Evolutionary conservation across 2,329 filamentous ascomycete species (phyloP).

Genomic region (Paecilomyces sp.): DNA sequence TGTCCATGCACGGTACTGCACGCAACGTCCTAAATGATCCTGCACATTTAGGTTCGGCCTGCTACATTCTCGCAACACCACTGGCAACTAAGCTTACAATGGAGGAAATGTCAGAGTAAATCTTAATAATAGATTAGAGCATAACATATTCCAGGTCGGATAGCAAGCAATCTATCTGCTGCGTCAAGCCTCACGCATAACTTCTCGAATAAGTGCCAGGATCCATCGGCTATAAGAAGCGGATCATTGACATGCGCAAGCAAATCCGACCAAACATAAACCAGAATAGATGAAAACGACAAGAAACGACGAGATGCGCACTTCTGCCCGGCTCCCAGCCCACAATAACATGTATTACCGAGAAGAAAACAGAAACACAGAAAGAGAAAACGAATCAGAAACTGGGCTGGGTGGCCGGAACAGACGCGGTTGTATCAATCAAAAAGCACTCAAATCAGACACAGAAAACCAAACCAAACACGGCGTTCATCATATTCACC

Average conservation of each 20-base stretch:
- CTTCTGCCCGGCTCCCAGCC: slow-evolving; percentile 36
- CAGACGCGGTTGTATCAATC: slow-evolving; percentile 44
- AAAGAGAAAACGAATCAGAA: slow-evolving; percentile 9
- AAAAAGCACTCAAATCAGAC: slow-evolving; percentile 18
- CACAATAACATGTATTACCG: slow-evolving; percentile 8
- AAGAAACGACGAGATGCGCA: slow-evolving; percentile 33
- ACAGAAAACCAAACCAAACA: slow-evolving; percentile 4
- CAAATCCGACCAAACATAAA: slow-evolving; percentile 3
- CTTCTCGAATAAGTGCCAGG: neutral
- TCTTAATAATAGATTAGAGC: neutral
- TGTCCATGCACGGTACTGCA: too few relatives aligned
- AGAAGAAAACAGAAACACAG: slow-evolving; percentile 11
- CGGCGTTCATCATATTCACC: slow-evolving; percentile 1
- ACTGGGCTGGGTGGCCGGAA: slow-evolving; percentile 23
- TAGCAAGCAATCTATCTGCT: neutral
- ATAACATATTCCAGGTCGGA: neutral
- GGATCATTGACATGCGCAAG: slow-evolving; percentile 4
- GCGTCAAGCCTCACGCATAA: neutral
- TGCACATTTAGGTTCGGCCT: too few relatives aligned
- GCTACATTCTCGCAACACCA: too few relatives aligned
- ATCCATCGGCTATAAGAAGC: neutral
- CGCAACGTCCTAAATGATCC: too few relatives aligned
- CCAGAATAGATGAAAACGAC: slow-evolving; percentile 10
- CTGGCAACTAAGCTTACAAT: too few relatives aligned
- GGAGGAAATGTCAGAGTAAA: neutral